Conservation (phyloP, 1,284 basidiomycete genomes). For the Fistulina hepatica region DNA sequence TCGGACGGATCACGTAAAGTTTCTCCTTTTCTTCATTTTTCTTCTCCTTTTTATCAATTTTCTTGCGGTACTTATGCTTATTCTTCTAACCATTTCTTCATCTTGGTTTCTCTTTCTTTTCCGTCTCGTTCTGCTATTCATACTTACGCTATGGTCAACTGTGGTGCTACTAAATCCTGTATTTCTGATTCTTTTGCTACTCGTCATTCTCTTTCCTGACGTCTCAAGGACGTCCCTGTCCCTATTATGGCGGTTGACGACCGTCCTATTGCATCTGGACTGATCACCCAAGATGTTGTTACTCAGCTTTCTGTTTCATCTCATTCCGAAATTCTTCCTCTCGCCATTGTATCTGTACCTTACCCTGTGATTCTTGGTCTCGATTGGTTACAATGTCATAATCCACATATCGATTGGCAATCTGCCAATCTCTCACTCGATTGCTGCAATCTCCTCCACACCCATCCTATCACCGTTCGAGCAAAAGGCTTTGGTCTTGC, state of each 20-base stretch:
- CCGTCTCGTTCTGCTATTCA: slow-evolving; percentile 21
- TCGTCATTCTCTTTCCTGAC: slow-evolving; percentile 21
- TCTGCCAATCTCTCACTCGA: no score
- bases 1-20: no score
- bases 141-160: slow-evolving; percentile 27
- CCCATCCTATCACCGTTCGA: no score
- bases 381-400: slow-evolving; percentile 23
- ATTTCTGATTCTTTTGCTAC: slow-evolving; percentile 25
- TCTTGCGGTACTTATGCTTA: slow-evolving; percentile 9
- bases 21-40: no score
- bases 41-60: slow-evolving; percentile 13
- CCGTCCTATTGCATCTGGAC: slow-evolving; percentile 25
- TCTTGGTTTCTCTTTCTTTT: slow-evolving; percentile 23
- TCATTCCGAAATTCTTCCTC: slow-evolving; percentile 18
- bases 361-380: slow-evolving; percentile 26
- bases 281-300: slow-evolving; percentile 27
- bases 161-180: slow-evolving; percentile 24
- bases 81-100: slow-evolving; percentile 25
- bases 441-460: no score
- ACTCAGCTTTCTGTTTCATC: slow-evolving; percentile 16
- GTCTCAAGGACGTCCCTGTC: slow-evolving; percentile 19
- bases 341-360: slow-evolving; percentile 18
- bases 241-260: slow-evolving; percentile 26
- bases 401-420: slow-evolving; percentile 24
- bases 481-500: no score